Evolutionary conservation across 257 asterid species (phyloP).

Genomic region (Agastache rugosa): DNA sequence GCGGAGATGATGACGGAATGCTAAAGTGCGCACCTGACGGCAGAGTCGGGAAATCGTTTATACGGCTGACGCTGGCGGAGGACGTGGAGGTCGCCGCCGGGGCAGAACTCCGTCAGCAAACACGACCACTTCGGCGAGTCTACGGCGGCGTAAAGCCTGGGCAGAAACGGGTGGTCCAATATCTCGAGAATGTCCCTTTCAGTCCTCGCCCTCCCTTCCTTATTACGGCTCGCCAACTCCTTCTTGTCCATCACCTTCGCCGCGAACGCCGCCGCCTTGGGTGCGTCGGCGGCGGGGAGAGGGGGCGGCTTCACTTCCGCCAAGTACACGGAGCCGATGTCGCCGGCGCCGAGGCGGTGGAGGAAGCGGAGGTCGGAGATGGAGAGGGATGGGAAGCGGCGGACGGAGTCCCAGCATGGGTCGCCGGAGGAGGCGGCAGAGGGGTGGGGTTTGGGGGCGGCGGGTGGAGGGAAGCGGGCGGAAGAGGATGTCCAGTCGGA

Average conservation of each 20-base stretch:
- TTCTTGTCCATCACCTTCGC: conserved; percentile 86
- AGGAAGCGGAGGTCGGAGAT: conserved; percentile 82
- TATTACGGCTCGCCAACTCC: conserved; percentile 77
- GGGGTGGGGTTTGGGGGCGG: conserved; percentile 43
- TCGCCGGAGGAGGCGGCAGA: conserved; percentile 64
- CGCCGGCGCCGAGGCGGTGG: conserved; percentile 91
- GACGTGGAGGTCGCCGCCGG: conserved; percentile 95
- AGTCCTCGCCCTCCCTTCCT: conserved; percentile 83
- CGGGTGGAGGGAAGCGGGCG: conserved; percentile 45
- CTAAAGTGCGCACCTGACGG: conserved; percentile 64
- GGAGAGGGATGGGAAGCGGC: conserved; percentile 55
- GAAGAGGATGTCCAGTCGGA: conserved; percentile 84
- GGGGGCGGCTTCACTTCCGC: conserved; percentile 64
- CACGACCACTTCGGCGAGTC: conserved; percentile 91
- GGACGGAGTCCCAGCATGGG: conserved; percentile 72
- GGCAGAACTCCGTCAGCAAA: conserved; percentile 81
- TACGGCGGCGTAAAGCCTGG: conserved; percentile 72
- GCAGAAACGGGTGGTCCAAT: conserved; percentile 85
- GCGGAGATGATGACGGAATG: not conserved
- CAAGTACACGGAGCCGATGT: conserved; percentile 83
- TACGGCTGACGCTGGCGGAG: conserved; percentile 92
- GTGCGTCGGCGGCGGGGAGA: conserved; percentile 28
- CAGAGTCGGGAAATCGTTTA: conserved; percentile 81
- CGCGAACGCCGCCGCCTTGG: conserved; percentile 56
- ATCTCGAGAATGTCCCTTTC: conserved; percentile 79